Base-by-base conservation (phyloP, 495 filamentous ascomycete genomes). In the Cercophora scortea region DNA sequence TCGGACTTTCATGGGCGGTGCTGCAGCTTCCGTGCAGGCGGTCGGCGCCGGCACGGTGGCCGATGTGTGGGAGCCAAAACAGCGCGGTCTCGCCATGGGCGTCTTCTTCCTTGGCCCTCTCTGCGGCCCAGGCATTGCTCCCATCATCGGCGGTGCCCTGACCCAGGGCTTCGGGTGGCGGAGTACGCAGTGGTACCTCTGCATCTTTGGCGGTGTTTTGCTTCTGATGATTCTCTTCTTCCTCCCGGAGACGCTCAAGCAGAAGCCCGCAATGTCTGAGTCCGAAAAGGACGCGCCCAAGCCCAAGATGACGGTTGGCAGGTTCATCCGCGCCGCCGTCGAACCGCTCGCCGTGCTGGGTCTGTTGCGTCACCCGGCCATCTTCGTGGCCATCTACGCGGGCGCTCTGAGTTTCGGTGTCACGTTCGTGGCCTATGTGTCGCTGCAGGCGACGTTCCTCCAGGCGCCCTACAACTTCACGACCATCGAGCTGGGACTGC, bases 71-170 rank as follows among this genome's bases (percentile, higher is more conserved):
- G 88, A 92, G 51, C 63, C 82, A 1, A 78, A 74, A 15, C 86
- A 95, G 64, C 75, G 91, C 50, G 92, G 92, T 6, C 73, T 72
- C 17, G 91, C 90, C n/a, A 95, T 97, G 89, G 85, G 89, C 3
- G 80, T 88, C 17, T 97, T 96, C 68, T 97, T 95, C 54, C 75
- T 96, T 0, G 92, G 92, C 0, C 92, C 92, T 1, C 70, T 96
- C n/a, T 65, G 84, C 50, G 92, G 91, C 0, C 92, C 92, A 0
- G 70, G 95, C 9, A 70, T 95, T 18, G 83, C 87, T 0, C 92
- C 92, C 8, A 91, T 97, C 42, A 82, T 96, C 42, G 92, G 92
- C 36, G 92, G 92, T 50, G 82, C 77, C 1, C 68, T 97, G 16
- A 77, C 83, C 1, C 66, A 89, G 48, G 70, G 65, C 3, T 87